Evolutionary conservation across 306 rosid genomes (phyloP).

Genomic region (Canavalia gladiata): DNA sequence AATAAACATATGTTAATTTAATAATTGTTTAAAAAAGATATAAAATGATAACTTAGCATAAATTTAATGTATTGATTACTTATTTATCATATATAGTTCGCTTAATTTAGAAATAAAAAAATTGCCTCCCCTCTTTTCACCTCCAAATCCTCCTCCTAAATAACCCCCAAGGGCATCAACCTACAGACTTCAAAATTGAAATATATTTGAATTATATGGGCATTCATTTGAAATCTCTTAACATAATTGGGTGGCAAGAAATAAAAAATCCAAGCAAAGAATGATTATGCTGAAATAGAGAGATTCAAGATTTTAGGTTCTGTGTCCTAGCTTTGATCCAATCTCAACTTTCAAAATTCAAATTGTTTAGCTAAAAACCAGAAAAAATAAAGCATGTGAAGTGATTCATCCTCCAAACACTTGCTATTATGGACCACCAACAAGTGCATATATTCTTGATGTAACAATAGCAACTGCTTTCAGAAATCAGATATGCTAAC

Average conservation of each 20-base stretch:
- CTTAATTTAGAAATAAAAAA: too few species aligned
- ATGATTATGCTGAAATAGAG: not conserved
- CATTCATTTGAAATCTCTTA: not conserved
- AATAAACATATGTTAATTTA: too few species aligned
- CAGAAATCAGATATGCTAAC: not conserved
- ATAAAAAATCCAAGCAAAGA: not conserved
- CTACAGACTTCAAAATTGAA: constrained; percentile 8
- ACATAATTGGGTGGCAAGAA: not conserved
- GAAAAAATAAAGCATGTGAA: not conserved
- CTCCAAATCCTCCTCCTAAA: too few species aligned
- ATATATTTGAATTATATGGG: not conserved
- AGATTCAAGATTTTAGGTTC: not conserved
- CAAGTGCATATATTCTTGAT: not conserved
- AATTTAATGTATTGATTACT: too few species aligned
- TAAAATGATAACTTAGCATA: too few species aligned
- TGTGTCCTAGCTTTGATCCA: not conserved
- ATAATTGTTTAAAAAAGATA: too few species aligned
- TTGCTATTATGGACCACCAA: not conserved
- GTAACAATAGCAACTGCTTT: not conserved
- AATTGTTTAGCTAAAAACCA: not conserved
- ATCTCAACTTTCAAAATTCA: not conserved
- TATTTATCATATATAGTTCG: too few species aligned
- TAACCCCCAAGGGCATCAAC: not conserved
- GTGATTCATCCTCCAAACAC: not conserved
- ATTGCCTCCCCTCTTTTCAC: too few species aligned